Evolutionary conservation across 2,329 filamentous ascomycete genomes (phyloP).

Genomic region (Claviceps monticola): DNA sequence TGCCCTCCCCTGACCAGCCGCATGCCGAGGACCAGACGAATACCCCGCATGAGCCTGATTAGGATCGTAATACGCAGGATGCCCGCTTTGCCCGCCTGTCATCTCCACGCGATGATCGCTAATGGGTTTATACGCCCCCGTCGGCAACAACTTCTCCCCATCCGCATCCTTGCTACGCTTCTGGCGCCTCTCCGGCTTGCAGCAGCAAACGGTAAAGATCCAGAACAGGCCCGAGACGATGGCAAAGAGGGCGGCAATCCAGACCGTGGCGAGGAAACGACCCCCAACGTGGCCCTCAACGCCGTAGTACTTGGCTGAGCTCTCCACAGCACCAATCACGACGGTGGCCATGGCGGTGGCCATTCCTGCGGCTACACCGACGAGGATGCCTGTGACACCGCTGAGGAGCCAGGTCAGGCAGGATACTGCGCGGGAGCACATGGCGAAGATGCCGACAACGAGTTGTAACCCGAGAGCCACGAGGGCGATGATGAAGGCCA

Average conservation of each 20-base stretch:
- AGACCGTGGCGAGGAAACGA: constrained; percentile 57
- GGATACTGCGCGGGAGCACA: constrained; percentile 69
- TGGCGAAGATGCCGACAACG: constrained; percentile 65
- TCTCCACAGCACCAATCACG: constrained; percentile 40
- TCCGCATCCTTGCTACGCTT: constrained; percentile 20
- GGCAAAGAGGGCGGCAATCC: constrained; percentile 69
- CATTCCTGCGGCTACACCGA: constrained; percentile 53
- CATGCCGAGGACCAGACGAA: constrained; percentile 20
- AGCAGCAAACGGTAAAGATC: constrained; percentile 86
- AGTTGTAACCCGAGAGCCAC: constrained; percentile 57
- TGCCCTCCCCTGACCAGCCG: constrained; percentile 28
- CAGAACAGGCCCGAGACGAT: constrained; percentile 74
- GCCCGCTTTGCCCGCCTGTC: constrained; percentile 13
- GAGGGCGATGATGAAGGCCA: constrained; percentile 65
- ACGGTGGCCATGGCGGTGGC: constrained; percentile 61
- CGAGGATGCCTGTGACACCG: constrained; percentile 39
- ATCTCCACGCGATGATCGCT: constrained; percentile 20
- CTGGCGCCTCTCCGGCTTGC: constrained; percentile 37
- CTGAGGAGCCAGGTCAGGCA: constrained; percentile 71
- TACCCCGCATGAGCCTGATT: constrained; percentile 9
- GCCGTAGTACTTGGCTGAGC: constrained; percentile 55
- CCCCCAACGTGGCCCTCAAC: constrained; percentile 54
- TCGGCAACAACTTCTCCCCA: constrained; percentile 38
- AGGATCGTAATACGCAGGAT: constrained; percentile 21
- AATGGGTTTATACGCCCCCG: constrained; percentile 24